These are phyloP conservation scores for Apiotrichum mycotoxinovorans DNA, from an alignment of 1,284 basidiomycete genomes.

Conservation along the genomic window DNA sequence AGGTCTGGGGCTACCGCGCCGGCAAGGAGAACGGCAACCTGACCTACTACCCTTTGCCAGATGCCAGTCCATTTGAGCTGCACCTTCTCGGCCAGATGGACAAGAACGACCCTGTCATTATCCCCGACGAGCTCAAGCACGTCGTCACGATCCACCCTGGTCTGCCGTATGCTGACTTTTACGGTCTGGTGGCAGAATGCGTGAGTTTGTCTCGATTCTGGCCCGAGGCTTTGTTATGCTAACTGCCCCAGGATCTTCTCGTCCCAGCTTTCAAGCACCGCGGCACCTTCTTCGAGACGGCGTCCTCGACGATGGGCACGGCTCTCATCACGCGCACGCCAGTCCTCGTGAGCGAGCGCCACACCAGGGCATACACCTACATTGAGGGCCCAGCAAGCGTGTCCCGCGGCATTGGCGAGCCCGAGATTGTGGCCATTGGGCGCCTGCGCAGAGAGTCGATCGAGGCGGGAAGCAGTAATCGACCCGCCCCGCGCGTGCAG, in stretches of 20 bases:
- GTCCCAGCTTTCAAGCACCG: slow-evolving; percentile 3
- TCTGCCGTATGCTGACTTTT: slow-evolving; percentile 8
- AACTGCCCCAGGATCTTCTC: slow-evolving; percentile 3
- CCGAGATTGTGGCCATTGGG: slow-evolving; percentile 1
- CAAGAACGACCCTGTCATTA: background rate
- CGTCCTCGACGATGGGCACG: slow-evolving; percentile 8
- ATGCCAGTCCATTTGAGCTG: slow-evolving; percentile 2
- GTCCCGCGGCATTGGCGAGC: background rate
- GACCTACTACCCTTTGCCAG: background rate
- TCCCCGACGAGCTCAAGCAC: slow-evolving; percentile 4
- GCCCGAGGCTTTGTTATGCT: background rate
- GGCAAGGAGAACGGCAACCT: background rate
- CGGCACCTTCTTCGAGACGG: slow-evolving; percentile 6
- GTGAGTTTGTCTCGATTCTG: background rate
- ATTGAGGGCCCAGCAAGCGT: slow-evolving; percentile 3
- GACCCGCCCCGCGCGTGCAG: background rate
- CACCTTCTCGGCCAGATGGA: slow-evolving; percentile 11
- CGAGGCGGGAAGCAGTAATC: background rate
- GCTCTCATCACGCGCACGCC: slow-evolving; percentile 9
- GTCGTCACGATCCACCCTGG: slow-evolving; percentile 1
- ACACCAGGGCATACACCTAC: slow-evolving; percentile 6
- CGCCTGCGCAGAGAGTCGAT: background rate
- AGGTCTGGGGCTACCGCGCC: slow-evolving; percentile 8
- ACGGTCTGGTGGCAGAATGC: slow-evolving; percentile 1
- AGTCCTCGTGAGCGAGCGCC: slow-evolving; percentile 8